phyloP scores from a whole-genome alignment of 768 basidiomycete species.

The Naematelia aurantialba region DNA sequence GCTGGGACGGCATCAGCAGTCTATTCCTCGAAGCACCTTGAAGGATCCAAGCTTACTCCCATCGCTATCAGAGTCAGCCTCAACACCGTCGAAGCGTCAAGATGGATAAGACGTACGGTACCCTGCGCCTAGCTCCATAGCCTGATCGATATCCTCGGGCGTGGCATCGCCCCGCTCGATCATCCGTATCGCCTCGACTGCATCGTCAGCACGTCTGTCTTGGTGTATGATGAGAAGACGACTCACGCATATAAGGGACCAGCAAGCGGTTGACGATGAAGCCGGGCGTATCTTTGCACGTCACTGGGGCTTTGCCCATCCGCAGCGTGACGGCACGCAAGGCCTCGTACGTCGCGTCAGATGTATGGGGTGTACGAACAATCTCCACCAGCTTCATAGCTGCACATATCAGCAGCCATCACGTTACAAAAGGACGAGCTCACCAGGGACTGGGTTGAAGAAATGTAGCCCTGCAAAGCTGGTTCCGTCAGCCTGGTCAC shows the following conservation, averaged over 20 bases:
- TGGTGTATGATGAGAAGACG: background rate
- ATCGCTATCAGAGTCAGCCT: constrained; percentile 35
- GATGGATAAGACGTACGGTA: constrained; percentile 39
- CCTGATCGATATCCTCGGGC: constrained; percentile 50
- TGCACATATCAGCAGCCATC: constrained; percentile 6
- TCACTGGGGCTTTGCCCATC: constrained; percentile 53
- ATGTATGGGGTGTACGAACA: constrained; percentile 50
- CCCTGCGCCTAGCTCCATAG: constrained; percentile 55
- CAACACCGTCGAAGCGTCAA: background rate
- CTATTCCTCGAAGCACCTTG: background rate
- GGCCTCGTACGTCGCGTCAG: constrained; percentile 45
- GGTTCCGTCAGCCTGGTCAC: constrained; percentile 10
- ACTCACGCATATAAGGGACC: constrained; percentile 53
- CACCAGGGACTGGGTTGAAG: constrained; percentile 50
- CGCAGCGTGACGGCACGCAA: constrained; percentile 49
- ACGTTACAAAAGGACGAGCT: background rate
- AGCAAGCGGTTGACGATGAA: constrained; percentile 54
- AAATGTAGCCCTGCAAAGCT: constrained; percentile 54
- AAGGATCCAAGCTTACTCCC: constrained; percentile 29
- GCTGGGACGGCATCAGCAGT: constrained; percentile 23
- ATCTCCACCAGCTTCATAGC: constrained; percentile 55
- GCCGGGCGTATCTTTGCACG: constrained; percentile 54
- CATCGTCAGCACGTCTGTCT: background rate
- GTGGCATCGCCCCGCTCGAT: constrained; percentile 54
- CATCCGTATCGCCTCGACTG: constrained; percentile 54